Evolutionary conservation across 2,329 filamentous ascomycete genomes (phyloP).

Genomic region (Colletotrichum filicis): DNA sequence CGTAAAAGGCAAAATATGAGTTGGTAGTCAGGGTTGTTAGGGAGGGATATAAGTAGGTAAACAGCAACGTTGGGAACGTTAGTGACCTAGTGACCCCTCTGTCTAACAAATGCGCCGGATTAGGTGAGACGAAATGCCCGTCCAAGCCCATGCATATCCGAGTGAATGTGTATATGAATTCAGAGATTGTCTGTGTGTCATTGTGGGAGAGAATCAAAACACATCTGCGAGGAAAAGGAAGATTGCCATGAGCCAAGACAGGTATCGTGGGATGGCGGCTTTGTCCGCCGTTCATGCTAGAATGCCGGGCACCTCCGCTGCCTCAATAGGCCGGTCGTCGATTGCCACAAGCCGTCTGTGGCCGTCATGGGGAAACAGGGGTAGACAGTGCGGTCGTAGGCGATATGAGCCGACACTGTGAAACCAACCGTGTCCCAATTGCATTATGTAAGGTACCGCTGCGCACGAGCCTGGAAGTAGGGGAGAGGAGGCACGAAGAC

Average conservation of each 20-base stretch:
- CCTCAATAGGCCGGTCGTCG: not conserved
- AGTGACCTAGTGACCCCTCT: not conserved
- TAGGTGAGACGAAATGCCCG: constrained; percentile 17
- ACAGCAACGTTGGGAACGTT: not conserved
- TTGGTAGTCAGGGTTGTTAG: not conserved
- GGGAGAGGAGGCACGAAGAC: too few species aligned
- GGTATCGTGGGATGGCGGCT: constrained; percentile 18
- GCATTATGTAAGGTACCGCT: not conserved
- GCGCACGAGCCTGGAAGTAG: not conserved
- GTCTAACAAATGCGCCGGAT: constrained; percentile 5
- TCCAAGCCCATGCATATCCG: not conserved
- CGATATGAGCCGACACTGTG: not conserved
- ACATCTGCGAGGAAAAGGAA: not conserved
- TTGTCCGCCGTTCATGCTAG: constrained; percentile 18
- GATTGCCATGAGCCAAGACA: not conserved
- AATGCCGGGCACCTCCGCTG: constrained; percentile 31
- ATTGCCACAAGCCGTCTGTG: constrained; percentile 24
- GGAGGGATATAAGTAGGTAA: not conserved
- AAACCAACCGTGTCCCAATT: not conserved
- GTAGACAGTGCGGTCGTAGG: not conserved
- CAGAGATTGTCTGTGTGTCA: not conserved
- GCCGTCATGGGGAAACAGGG: constrained; percentile 5
- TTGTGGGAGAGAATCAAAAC: not conserved
- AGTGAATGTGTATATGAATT: not conserved
- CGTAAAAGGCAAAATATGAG: not conserved